These are phyloP conservation scores for Phytopythium helicoides DNA, from an alignment of 352 stramenopile genomes.

Conservation along the genomic window DNA sequence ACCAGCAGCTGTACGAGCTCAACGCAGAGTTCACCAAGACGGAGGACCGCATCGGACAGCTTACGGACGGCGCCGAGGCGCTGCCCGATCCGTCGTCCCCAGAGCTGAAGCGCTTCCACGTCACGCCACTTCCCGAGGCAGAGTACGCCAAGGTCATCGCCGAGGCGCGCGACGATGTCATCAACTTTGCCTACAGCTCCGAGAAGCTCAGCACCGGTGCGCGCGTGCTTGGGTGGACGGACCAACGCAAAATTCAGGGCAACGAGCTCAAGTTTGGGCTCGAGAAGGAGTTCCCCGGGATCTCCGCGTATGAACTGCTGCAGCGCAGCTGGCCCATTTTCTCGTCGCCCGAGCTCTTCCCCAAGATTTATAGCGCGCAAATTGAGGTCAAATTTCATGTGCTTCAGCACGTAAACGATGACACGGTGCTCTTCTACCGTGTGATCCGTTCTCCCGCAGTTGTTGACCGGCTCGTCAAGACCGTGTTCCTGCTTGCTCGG, in stretches of 20 bases:
- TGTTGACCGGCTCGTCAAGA: constrained; percentile 44
- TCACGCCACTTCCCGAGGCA: constrained; percentile 25
- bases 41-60: constrained; percentile 46
- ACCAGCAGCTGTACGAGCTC: constrained; percentile 47
- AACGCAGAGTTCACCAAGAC: constrained; percentile 53
- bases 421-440: constrained; percentile 61
- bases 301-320: constrained; percentile 41
- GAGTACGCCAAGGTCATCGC: constrained; percentile 49
- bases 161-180: constrained; percentile 41
- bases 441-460: constrained; percentile 31
- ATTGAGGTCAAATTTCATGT: constrained; percentile 44
- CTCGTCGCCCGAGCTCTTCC: constrained; percentile 36
- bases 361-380: constrained; percentile 42
- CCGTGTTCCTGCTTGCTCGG: constrained; percentile 57
- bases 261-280: constrained; percentile 57
- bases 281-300: constrained; percentile 41
- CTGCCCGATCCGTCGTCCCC: constrained; percentile 24
- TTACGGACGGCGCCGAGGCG: constrained; percentile 26
- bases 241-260: constrained; percentile 47
- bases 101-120: constrained; percentile 20
- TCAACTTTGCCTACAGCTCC: constrained; percentile 38
- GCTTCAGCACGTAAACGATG: constrained; percentile 47
- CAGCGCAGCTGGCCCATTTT: constrained; percentile 61
- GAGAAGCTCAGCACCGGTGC: constrained; percentile 47
- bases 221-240: constrained; percentile 60